phyloP scores from a whole-genome alignment of 441 rosid genomes.

The Manihot esculenta region DNA sequence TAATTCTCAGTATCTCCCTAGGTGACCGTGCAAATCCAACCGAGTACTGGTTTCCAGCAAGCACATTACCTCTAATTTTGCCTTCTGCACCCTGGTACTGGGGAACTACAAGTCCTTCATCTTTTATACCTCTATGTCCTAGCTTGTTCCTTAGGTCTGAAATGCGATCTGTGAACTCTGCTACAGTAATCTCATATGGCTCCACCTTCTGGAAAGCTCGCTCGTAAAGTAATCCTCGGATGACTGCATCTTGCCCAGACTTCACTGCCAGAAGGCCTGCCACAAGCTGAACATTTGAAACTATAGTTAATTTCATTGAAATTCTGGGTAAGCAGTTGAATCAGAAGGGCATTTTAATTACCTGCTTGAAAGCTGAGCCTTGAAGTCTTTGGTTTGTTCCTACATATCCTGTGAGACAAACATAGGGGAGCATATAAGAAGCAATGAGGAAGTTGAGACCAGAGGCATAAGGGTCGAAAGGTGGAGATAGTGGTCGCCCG shows the following conservation, averaged over 20 bases:
- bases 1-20: slow-evolving; percentile 57
- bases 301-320: neutral
- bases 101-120: neutral
- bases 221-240: neutral
- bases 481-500: slow-evolving; percentile 45
- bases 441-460: slow-evolving; percentile 62
- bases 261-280: slow-evolving; percentile 68
- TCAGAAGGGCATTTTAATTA: neutral
- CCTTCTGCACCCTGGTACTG: slow-evolving; percentile 48
- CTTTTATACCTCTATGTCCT: neutral
- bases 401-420: slow-evolving; percentile 80
- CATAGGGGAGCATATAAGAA: slow-evolving; percentile 67
- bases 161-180: slow-evolving; percentile 58
- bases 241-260: slow-evolving; percentile 5
- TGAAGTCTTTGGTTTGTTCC: slow-evolving; percentile 60
- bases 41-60: slow-evolving; percentile 57
- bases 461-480: slow-evolving; percentile 66
- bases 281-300: slow-evolving; percentile 28
- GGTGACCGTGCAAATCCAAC: slow-evolving; percentile 58
- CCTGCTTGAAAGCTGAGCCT: slow-evolving; percentile 41
- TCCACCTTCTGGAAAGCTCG: neutral
- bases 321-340: neutral
- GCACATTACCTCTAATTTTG: slow-evolving; percentile 52
- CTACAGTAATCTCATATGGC: slow-evolving; percentile 60
- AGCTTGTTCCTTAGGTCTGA: slow-evolving; percentile 28